phyloP scores from a whole-genome alignment of 495 filamentous ascomycete species.

The Pseudevernia furfuracea region DNA sequence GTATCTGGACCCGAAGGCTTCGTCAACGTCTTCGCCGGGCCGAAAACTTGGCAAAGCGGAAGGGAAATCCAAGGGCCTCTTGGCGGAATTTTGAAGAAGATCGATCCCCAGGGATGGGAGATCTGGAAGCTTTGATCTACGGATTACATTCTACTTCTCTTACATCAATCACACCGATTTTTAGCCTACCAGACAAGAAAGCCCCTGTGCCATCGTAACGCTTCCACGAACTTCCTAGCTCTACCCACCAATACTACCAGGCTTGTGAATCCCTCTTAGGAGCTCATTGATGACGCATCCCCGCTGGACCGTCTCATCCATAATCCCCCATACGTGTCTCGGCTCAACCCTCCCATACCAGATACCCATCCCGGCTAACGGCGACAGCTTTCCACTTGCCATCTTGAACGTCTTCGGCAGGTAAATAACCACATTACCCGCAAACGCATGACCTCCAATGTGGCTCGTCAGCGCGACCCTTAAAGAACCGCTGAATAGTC shows the following conservation, averaged over 20 bases:
- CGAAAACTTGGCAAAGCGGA: conserved; percentile 64
- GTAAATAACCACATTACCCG: conserved; percentile 89
- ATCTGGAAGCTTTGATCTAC: conserved; percentile 52
- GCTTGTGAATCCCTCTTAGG: conserved; percentile 37
- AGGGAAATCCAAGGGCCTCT: conserved; percentile 63
- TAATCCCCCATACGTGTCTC: conserved; percentile 75
- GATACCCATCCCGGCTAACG: conserved; percentile 71
- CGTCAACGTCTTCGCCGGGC: conserved; percentile 66
- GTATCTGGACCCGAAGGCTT: conserved; percentile 90
- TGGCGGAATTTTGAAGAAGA: conserved; percentile 46
- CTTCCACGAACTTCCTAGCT: neutral
- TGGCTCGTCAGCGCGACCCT: conserved; percentile 75
- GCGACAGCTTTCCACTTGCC: conserved; percentile 38
- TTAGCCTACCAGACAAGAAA: neutral
- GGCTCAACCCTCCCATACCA: conserved; percentile 93
- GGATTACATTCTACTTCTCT: neutral
- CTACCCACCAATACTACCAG: neutral
- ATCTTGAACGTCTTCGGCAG: conserved; percentile 52
- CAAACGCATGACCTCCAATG: conserved; percentile 87
- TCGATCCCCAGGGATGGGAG: conserved; percentile 49
- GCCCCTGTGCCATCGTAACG: neutral
- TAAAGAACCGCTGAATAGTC: conserved; percentile 23
- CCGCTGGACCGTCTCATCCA: conserved; percentile 67
- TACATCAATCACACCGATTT: neutral
- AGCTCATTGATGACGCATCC: conserved; percentile 70